phyloP scores from a whole-genome alignment of 495 filamentous ascomycete genomes.

The Letharia lupina region DNA sequence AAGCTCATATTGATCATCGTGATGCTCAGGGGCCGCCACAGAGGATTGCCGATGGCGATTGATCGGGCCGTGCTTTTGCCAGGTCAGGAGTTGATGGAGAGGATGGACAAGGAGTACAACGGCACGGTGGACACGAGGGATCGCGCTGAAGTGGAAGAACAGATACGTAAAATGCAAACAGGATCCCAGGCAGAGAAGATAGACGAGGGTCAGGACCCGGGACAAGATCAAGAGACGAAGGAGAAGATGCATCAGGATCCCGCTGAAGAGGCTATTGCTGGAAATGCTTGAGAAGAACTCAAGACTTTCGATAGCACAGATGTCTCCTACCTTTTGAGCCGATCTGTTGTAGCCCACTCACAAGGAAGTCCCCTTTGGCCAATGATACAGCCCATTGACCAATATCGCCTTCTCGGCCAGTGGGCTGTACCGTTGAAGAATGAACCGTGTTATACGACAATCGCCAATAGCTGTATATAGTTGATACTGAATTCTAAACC shows the following conservation, averaged over 20 bases:
- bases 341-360: too few relatives aligned
- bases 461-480: too few relatives aligned
- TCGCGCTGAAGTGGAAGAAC: neutral
- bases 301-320: too few relatives aligned
- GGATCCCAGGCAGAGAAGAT: neutral
- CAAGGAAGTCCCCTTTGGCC: too few relatives aligned
- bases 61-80: neutral
- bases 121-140: too few relatives aligned
- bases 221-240: neutral
- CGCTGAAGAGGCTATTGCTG: neutral
- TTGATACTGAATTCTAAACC: too few relatives aligned
- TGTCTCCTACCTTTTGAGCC: too few relatives aligned
- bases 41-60: neutral
- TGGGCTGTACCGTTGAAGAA: too few relatives aligned
- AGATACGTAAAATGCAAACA: neutral
- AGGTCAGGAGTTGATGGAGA: conserved; percentile 2
- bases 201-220: neutral
- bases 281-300: neutral
- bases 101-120: neutral
- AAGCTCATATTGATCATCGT: neutral
- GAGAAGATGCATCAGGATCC: neutral
- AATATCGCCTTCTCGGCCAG: too few relatives aligned
- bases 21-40: neutral
- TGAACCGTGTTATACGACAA: too few relatives aligned
- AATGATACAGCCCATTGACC: too few relatives aligned